Evolutionary conservation across 805 yeast genomes (phyloP), one percentile per base, ranked within the genome.

Genomic region (Candida mattraensis): DNA sequence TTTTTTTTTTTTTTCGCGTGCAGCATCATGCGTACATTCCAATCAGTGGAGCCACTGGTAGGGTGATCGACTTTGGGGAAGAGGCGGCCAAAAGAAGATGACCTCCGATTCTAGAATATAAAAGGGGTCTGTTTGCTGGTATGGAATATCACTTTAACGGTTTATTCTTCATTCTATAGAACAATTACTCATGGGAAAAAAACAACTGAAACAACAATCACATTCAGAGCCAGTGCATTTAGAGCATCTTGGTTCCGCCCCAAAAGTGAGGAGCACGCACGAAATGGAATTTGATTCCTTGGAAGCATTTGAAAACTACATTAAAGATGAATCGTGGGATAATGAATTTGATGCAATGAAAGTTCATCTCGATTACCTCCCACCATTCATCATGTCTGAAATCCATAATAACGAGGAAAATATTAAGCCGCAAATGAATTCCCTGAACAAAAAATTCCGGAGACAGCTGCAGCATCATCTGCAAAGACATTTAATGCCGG

Each of bases 401-500:
- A 73, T 80, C 42, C 85, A 80, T 46, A 76, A 79, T 39, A 78
- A 82, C 52, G 76, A 79, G 40, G 88, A 83, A 35, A 81, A 79
- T 54, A 74, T 83, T 44, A 80, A 82, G 58, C 81, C 83, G 19
- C 76, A 83, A 27, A 78, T 76, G 69, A 83, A 82, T 61, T 78
- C 82, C 43, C 77, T 83, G 56, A 78, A 81, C 39, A 74, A 77
- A 50, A 82, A 82, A 60, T 83, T 81, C 55, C 77, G 76, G 42
- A 71, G 91, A 56, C 82, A 82, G 58, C 69, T 83, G 57, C 82
- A 79, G 51, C 91, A 83, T 58, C 91, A 83, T 53, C 68, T 83
- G 37, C 75, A 78, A 50, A 80, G 80, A 53, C 89, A 83, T 58
- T 63, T 83, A 54, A 66, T 83, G 54, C 71, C 73, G 42, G 89